Evolutionary conservation across 306 rosid genomes (phyloP), one percentile per base, ranked within the genome.

Genomic region (Malus sieversii): DNA sequence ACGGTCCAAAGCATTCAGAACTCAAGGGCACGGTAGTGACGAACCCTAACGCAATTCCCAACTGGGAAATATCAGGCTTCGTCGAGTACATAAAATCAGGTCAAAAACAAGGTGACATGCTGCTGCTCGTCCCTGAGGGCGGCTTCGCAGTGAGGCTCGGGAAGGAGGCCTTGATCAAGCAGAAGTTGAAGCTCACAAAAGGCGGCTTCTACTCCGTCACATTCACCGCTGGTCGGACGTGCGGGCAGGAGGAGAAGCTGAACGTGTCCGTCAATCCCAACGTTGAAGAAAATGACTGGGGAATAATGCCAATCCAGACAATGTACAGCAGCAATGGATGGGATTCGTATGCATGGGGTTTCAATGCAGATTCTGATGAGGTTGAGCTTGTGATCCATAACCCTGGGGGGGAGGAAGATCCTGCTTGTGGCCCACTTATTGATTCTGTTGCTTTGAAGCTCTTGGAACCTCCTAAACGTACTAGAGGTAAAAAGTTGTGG

Each of bases 391-490:
- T 51, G 2, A 90, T 93, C 65, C 96, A 90, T 53, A 85, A 90
- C 70, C 83, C 94, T 0, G 96, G 96, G 40, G 51, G 57, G 1
- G 90, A 84, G 78, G 95, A 90, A 6, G 95, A 93, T 66, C 87
- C 95, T 1, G 94, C 95, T 67, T 93, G 98, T 55, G 98, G 98
- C 62, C 98, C 98, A 0, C 88, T 93, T 42, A 89, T 93, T 51
- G 90, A 89, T 68, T 87, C 95, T 0, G 84, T 93, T 67, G 96
- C 93, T 2, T 60, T 93, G 73, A 93, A 82, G 81, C 35, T 78
- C 74, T 59, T 93, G 88, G n/a, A 40, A 57, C 85, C 74, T 61
- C 90, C 98, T 1, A 89, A 57, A 75, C 87, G 91, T 40, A 85
- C 89, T 1, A 76, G 70, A 68, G 92, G 94, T 90, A 33, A 66